Base-by-base conservation (phyloP, 768 basidiomycete species). In the Pleurotus tuber-regium region DNA sequence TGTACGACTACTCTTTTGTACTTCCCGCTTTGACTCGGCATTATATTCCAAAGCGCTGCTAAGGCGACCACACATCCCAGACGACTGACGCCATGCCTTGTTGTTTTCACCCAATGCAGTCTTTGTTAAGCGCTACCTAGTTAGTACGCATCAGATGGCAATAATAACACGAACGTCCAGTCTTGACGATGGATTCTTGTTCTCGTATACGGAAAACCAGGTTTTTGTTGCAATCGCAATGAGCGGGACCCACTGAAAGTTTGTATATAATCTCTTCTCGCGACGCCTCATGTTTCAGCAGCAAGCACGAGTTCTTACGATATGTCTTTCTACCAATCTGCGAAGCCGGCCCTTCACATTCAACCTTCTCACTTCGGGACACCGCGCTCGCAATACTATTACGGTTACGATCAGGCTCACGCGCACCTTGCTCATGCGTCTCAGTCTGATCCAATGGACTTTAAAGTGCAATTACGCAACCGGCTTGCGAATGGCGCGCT, bases 401-500 rank as follows among this genome's bases (percentile, higher is more conserved):
- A n/a, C n/a, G n/a, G n/a, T n/a, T n/a, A n/a, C n/a, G n/a, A n/a
- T n/a, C n/a, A n/a, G n/a, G n/a, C n/a, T n/a, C 46, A 48, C 31
- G 31, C 30, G 29, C 21, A 36, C 23, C 35, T 33, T 11, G 31
- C 18, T 30, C 46, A 33, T 24, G 46, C 30, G 9, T 18, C 46
- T 18, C 46, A 33, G 8, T 31, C 57, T 23, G 62, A 63, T 29
- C 53, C 56, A 36, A 31, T 56, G 8, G 41, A 57, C 25, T 39
- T 55, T 4, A 70, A 65, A 59, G 56, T 61, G 36, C 61, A 64
- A 41, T 58, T 73, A 21, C 62, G 62, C n/a, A 57, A 58, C 31
- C 59, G 66, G 23, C 63, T 76, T 11, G 65, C 65, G 36, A 57
- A 59, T 21, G 63, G 61, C 31, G 59, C 55, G 48, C 54, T 74